phyloP scores from a whole-genome alignment of 768 basidiomycete species.

The Suillus placidus region DNA sequence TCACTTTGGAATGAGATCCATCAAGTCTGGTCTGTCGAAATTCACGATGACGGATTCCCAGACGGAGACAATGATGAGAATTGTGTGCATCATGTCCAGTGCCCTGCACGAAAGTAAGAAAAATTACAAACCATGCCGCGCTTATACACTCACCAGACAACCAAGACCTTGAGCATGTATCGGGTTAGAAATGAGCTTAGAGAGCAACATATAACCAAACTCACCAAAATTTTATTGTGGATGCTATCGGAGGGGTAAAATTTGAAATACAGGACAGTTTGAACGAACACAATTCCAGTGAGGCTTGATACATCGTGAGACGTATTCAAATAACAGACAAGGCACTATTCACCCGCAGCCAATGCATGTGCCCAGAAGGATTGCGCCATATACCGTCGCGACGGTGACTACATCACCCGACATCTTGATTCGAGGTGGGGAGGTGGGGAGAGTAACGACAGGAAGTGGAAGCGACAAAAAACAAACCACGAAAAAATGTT shows the following conservation, averaged over 20 bases:
- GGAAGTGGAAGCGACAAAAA: constrained; percentile 31
- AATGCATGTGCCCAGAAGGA: constrained; percentile 34
- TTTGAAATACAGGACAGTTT: constrained; percentile 33
- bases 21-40: constrained; percentile 25
- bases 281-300: constrained; percentile 36
- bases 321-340: background rate
- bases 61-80: constrained; percentile 26
- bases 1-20: constrained; percentile 35
- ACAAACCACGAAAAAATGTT: background rate
- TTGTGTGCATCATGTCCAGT: constrained; percentile 32
- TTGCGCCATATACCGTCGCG: constrained; percentile 35
- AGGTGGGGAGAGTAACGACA: constrained; percentile 25
- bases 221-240: constrained; percentile 32
- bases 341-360: constrained; percentile 26
- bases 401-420: constrained; percentile 36
- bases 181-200: background rate
- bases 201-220: background rate
- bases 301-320: constrained; percentile 23
- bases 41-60: constrained; percentile 33
- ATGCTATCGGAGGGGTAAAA: constrained; percentile 31
- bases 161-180: constrained; percentile 23
- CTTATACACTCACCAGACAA: constrained; percentile 23
- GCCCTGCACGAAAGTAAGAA: constrained; percentile 13
- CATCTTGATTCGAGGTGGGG: constrained; percentile 14
- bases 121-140: background rate